These are phyloP conservation scores for Thuidium tamariscinum DNA, from an alignment of 225 moss, liverwort and hornwort genomes.

Conservation along the genomic window DNA sequence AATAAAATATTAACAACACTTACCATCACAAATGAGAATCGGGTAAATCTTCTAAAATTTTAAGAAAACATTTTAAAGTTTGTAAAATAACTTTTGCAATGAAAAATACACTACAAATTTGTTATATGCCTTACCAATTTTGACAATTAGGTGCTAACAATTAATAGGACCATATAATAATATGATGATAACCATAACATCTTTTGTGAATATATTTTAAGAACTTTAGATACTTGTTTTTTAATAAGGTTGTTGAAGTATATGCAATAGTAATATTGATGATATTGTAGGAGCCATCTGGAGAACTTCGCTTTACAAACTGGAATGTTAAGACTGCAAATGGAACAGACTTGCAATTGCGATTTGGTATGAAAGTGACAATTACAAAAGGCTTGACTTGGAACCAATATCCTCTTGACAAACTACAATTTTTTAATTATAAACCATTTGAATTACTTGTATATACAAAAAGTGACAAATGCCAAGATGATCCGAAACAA, in stretches of 20 bases:
- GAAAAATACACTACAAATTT: neutral
- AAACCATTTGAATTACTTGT: neutral
- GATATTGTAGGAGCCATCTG: neutral
- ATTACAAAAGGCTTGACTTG: neutral
- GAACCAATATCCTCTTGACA: constrained; percentile 14
- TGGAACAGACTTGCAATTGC: constrained; percentile 2
- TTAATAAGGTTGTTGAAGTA: neutral
- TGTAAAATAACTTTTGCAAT: no score
- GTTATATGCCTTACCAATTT: neutral
- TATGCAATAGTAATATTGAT: neutral
- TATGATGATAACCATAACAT: neutral
- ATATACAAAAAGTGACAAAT: neutral
- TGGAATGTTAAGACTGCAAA: constrained; percentile 9
- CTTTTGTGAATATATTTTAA: neutral
- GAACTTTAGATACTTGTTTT: neutral
- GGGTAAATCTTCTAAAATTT: neutral
- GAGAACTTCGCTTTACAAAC: neutral
- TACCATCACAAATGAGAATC: constrained; percentile 4
- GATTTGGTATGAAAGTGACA: neutral
- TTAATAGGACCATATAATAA: neutral
- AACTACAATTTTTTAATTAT: neutral
- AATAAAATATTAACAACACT: constrained; percentile 9
- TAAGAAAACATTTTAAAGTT: rapidly evolving
- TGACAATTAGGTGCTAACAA: neutral
- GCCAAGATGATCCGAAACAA: constrained; percentile 7